phyloP scores from a whole-genome alignment of 345 rosid species.

The Adansonia digitata region DNA sequence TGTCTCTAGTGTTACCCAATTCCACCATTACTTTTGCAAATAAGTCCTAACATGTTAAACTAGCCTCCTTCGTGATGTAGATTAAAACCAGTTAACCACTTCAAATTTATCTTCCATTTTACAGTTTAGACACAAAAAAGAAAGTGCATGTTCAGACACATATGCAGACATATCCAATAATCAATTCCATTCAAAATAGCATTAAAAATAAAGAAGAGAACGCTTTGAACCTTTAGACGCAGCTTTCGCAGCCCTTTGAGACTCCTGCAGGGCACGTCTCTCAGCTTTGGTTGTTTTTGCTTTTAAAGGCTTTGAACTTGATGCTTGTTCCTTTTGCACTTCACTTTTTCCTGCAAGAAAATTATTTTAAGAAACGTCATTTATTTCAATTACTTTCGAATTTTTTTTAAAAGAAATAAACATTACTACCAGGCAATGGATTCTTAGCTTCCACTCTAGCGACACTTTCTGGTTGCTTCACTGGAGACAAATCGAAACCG shows the following conservation, averaged over 20 bases:
- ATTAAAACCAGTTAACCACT: neutral
- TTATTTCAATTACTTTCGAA: neutral
- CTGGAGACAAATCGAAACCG: slow-evolving; percentile 60
- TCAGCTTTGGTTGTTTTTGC: slow-evolving; percentile 66
- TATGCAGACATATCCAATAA: neutral
- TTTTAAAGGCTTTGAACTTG: slow-evolving; percentile 38
- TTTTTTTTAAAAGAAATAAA: too few relatives aligned
- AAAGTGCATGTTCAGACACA: neutral
- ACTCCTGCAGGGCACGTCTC: slow-evolving; percentile 64
- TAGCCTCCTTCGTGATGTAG: too few relatives aligned
- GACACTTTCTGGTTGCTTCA: slow-evolving; percentile 18
- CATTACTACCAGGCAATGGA: slow-evolving; percentile 35
- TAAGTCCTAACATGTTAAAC: too few relatives aligned
- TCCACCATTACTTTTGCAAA: neutral
- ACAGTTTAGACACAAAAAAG: too few relatives aligned
- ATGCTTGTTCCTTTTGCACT: slow-evolving; percentile 30
- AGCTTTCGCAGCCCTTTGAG: slow-evolving; percentile 63
- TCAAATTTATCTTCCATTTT: neutral
- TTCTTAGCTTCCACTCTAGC: slow-evolving; percentile 12
- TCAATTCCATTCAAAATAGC: neutral
- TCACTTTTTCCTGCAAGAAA: slow-evolving; percentile 38
- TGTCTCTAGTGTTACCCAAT: neutral
- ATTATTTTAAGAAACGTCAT: neutral
- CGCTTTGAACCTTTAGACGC: slow-evolving; percentile 38
- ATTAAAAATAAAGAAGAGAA: neutral